These are phyloP conservation scores for Xanthoconium purpureum DNA, from an alignment of 768 basidiomycete species.

Conservation along the genomic window DNA sequence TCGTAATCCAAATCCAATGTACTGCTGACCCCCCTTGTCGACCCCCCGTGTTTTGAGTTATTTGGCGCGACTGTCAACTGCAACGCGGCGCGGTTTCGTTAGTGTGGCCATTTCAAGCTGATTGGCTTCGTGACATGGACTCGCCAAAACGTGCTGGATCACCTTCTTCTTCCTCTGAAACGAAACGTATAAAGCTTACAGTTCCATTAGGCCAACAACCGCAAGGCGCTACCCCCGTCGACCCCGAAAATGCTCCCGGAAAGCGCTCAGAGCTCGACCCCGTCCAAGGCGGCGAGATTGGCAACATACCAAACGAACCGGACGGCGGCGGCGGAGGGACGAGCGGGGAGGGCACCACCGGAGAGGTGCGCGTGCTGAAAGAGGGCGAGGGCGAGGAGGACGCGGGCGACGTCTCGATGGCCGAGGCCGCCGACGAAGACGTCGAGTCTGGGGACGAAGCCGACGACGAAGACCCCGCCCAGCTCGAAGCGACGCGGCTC, in stretches of 20 bases:
- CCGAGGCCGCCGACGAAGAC: conserved; percentile 73
- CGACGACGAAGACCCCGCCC: conserved; percentile 83
- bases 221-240: conserved; percentile 72
- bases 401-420: conserved; percentile 77
- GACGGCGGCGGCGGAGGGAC: conserved; percentile 17
- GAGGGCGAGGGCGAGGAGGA: conserved; percentile 66
- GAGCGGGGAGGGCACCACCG: conserved; percentile 22
- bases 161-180: conserved; percentile 50
- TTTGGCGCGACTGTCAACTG: conserved; percentile 9
- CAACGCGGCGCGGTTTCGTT: conserved; percentile 2
- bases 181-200: conserved; percentile 58
- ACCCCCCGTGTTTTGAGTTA: conserved; percentile 23
- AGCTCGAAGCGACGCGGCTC: conserved; percentile 74
- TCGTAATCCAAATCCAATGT: background rate
- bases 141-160: conserved; percentile 66
- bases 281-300: conserved; percentile 72
- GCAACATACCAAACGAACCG: conserved; percentile 55
- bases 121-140: conserved; percentile 44
- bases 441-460: conserved; percentile 75
- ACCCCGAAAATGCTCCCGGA: conserved; percentile 75
- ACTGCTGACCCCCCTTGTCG: background rate
- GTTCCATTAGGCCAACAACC: conserved; percentile 43
- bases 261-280: conserved; percentile 90
- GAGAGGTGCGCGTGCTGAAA: conserved; percentile 40
- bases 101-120: conserved; percentile 24